Evolutionary conservation across 805 yeast species (phyloP).

Genomic region (Jamesozyma lodderae): DNA sequence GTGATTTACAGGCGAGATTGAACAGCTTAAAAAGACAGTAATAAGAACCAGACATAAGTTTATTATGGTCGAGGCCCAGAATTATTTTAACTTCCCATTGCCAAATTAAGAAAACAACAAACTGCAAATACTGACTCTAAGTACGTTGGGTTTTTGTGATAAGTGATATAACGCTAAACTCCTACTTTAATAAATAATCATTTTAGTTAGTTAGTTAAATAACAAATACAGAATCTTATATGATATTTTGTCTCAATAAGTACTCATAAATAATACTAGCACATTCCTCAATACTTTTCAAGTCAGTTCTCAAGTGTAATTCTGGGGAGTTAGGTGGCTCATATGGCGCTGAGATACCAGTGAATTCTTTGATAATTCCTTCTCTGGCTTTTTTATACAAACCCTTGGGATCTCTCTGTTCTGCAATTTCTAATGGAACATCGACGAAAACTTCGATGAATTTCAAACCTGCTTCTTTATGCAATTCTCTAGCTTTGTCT

Average conservation of each 20-base stretch:
- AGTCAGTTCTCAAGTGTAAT: slow-evolving; percentile 67
- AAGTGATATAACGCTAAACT: no score
- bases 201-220: background rate
- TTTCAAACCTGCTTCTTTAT: slow-evolving; percentile 63
- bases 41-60: background rate
- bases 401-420: slow-evolving; percentile 95
- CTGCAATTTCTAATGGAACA: slow-evolving; percentile 91
- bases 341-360: slow-evolving; percentile 93
- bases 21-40: slow-evolving; percentile 60
- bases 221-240: background rate
- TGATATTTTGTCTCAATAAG: slow-evolving; percentile 41
- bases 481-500: slow-evolving; percentile 76
- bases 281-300: slow-evolving; percentile 67
- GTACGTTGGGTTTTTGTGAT: no score
- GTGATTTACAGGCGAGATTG: slow-evolving; percentile 81
- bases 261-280: slow-evolving; percentile 65
- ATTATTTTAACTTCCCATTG: background rate
- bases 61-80: background rate
- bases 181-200: no score
- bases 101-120: no score
- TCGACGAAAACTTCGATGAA: slow-evolving; percentile 88
- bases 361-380: slow-evolving; percentile 87
- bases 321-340: slow-evolving; percentile 87
- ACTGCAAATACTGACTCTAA: no score
- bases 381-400: slow-evolving; percentile 93